Evolutionary conservation across 1,139 yeast species (phyloP).

Genomic region (Hansenula anomala): DNA sequence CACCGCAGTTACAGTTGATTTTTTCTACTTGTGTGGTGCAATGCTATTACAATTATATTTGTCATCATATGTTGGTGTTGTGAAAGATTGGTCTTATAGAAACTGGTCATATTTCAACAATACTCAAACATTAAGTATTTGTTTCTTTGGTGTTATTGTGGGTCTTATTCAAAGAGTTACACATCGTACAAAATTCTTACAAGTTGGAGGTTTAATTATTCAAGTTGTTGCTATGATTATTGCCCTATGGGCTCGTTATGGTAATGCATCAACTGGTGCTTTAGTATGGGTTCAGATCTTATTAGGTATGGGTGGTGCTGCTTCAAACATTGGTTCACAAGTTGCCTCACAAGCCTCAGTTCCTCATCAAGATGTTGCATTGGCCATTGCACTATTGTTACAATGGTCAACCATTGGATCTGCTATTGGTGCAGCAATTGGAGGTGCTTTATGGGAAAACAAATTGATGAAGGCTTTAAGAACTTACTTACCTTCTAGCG

Average conservation of each 20-base stretch:
- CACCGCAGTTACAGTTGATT: constrained; percentile 27
- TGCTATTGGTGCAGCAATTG: constrained; percentile 40
- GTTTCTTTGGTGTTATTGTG: constrained; percentile 31
- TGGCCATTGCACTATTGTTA: constrained; percentile 38
- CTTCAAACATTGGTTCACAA: constrained; percentile 28
- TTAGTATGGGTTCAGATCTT: constrained; percentile 22
- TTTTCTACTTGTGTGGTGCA: constrained; percentile 27
- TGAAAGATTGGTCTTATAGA: constrained; percentile 24
- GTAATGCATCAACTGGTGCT: constrained; percentile 20
- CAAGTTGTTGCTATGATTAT: constrained; percentile 29
- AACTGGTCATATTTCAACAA: constrained; percentile 33
- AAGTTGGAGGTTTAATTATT: constrained; percentile 25
- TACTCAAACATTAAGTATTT: constrained; percentile 30
- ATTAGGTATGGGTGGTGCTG: constrained; percentile 30
- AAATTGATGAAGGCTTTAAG: constrained; percentile 6
- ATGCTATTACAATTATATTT: constrained; percentile 20
- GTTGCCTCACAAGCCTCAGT: constrained; percentile 34
- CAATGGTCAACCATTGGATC: constrained; percentile 39
- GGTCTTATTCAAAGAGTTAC: constrained; percentile 27
- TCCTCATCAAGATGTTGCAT: constrained; percentile 42
- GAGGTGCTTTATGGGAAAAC: constrained; percentile 34
- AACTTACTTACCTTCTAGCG: constrained; percentile 3
- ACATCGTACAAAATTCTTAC: constrained; percentile 30
- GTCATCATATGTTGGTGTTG: constrained; percentile 26
- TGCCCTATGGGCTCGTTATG: constrained; percentile 23